A percentile compares a stretch with the other conserved stretches of the same genome.
Evolutionary conservation across 306 rosid genomes (phyloP).

Genomic region (Citrullus mucosospermus): DNA sequence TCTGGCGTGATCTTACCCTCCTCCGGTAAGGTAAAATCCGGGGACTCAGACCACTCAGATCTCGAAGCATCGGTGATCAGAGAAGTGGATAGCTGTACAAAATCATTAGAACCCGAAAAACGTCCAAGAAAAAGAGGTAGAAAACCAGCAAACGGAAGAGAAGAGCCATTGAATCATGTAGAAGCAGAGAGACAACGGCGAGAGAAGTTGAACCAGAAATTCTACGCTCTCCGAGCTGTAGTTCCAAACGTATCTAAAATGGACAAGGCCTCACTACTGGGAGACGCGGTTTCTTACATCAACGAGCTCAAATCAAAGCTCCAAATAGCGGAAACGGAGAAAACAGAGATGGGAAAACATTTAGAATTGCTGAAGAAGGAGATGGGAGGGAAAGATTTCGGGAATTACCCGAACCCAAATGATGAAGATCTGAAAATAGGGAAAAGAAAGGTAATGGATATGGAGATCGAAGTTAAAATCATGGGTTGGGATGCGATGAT

Average conservation of each 20-base stretch:
- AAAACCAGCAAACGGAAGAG: conserved; percentile 90
- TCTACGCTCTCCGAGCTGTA: conserved; percentile 84
- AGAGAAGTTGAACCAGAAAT: conserved; percentile 84
- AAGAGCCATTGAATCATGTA: conserved; percentile 87
- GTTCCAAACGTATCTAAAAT: conserved; percentile 90
- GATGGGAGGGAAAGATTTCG: neutral
- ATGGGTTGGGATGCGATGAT: conserved; percentile 96
- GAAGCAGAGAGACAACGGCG: conserved; percentile 91
- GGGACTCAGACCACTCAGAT: conserved; percentile 77
- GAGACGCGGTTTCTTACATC: conserved; percentile 78
- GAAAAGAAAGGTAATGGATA: conserved; percentile 25
- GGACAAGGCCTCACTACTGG: conserved; percentile 93
- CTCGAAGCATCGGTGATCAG: conserved; percentile 73
- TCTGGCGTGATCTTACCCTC: conserved; percentile 42
- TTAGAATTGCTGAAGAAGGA: conserved; percentile 42
- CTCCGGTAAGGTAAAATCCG: conserved; percentile 20
- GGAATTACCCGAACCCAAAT: neutral
- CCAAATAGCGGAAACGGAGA: conserved; percentile 33
- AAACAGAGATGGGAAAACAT: conserved; percentile 42
- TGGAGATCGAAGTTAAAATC: conserved; percentile 80
- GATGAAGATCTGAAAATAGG: conserved; percentile 18
- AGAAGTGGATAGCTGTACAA: conserved; percentile 41
- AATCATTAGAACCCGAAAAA: conserved; percentile 65
- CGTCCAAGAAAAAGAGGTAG: conserved; percentile 74
- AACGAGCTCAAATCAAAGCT: conserved; percentile 71